Base-by-base conservation (phyloP, 257 asterid genomes). In the Solanum infundibuliforme region DNA sequence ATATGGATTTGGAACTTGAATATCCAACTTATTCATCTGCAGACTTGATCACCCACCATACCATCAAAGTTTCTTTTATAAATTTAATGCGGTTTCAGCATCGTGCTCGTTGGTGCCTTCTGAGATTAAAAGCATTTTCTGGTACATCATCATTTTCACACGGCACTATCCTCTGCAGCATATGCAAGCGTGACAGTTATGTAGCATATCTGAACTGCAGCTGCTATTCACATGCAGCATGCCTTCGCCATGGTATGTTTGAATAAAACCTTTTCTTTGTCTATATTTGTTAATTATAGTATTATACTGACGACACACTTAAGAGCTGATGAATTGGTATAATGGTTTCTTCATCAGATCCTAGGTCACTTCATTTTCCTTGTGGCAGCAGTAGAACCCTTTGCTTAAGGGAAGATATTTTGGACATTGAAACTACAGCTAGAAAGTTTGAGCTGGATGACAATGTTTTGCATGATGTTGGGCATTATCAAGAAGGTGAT, bases 171-270 rank as follows among this genome's bases (percentile, higher is more conserved):
- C 96, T 95, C 43, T 97, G 99, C 91, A 93, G 95, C 90, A 90
- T 93, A 18, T 95, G 99, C 93, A 94, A 94, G 91, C 98, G 99
- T 27, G 99, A 97, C 90, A 95, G 98, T 87, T 95, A 95, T 88
- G 91, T 94, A 34, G 98, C 98, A 34, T 97, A 97, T 90, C 86
- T 95, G 87, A 95, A 91, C 88, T 97, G 99, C 95, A 94, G 88
- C 87, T 95, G 98, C 91, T 90, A 83, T 92, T 89, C 88, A 86
- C 99, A 95, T 89, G 95, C 97, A 36, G 86, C 93, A 88, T 97
- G 99, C 91, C 97, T 97, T 88, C 98, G 98, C 88, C 99, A 97
- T 90, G 99, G 99, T 97, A 94, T 82, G 87, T 31, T 79, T 27
- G 38, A 43, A 86, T 60, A 71, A 74, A 62, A 66, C 35, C 23